Base-by-base conservation (phyloP, 78 protist species). In the Polysphondylium violaceum region DNA sequence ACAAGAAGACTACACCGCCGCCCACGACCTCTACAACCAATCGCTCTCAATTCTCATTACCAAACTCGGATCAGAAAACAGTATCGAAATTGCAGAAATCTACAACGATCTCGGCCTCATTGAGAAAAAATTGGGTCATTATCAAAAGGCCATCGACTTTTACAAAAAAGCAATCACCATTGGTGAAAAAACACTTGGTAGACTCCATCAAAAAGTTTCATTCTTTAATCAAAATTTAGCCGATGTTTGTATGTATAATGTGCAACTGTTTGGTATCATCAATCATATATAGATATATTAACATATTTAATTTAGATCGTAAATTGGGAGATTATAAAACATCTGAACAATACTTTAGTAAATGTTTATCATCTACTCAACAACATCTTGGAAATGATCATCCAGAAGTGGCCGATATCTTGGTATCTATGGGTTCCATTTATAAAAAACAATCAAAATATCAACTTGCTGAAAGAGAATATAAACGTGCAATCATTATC, bases 371-470 rank as follows among this genome's bases (percentile, higher is more conserved):
- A n/a, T 69, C 69, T 16, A 53, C 91, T 23, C 91, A 83, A 44
- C 68, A 69, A 14, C 35, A 83, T 58, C 47, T 83, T 44, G 91
- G 91, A n/a, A 43, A 43, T 58, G 91, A 83, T 58, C 91, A 83
- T 58, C 61, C 67, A 33, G 91, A 83, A 58, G 91, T 83, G 2
- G 91, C 79, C 14, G 91, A 83, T 17, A 83, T 83, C n/a, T 27
- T 83, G 19, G 69, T 69, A 40, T 40, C 63, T 8, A 67, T 83
- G 3, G 91, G 91, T 0, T 69, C 69, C 74, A 73, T 83, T 19
- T 83, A 83, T 25, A 83, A 83, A 38, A 83, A 83, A 31, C 91
- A 83, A 69, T 41, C 73, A 5, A 83, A 83, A 44, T 83, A 83
- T 44, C 68, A 41, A 41, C 71, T 29, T 17, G 91, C 91, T 21